Base-by-base conservation (phyloP, 495 filamentous ascomycete genomes). In the Aspergillus conjunctus region DNA sequence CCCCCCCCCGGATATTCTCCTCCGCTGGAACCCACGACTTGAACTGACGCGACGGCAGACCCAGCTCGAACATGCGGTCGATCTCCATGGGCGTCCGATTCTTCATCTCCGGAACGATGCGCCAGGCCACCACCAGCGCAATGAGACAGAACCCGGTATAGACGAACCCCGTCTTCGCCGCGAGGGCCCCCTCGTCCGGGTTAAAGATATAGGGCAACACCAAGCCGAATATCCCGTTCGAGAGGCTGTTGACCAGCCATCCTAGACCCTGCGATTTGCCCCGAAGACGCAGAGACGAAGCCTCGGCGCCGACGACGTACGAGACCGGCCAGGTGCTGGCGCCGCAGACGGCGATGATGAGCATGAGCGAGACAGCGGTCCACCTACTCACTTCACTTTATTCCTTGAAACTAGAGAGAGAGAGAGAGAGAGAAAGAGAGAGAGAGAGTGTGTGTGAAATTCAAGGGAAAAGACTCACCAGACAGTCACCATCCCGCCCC, bases 151-250 rank as follows among this genome's bases (percentile, higher is more conserved):
- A 64, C 7, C 63, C 71, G 4, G 61, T 61, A 55, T 71, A 72
- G 1, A 75, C 58, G 22, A 77, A 77, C 9, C 71, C 74, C 0
- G 68, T 77, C 44, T 72, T 73, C 1, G 67, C 71, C 0, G 63
- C 49, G 6, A 75, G 61, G 4, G 70, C 62, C 0, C 71, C 71
- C 39, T 67, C 22, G 20, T 75, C 74, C 1, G 64, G 21, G 20
- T 77, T 77, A 30, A 75, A 77, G 0, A 74, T 70, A 50, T 77
- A 77, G 0, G 72, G 72, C 37, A 77, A 39, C 8, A 73, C 65
- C 5, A 75, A 56, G 0, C 69, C 66, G 12, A 74, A 70, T 0
- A 71, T 60, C 0, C 64, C 70, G 6, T 63, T 71, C 0, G 68
- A 57, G 11, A 73, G 39, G 2, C 71, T 65, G 12, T 64, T 69